Evolutionary conservation across 2,329 filamentous ascomycete genomes (phyloP).

Genomic region (Cadophora sp.): DNA sequence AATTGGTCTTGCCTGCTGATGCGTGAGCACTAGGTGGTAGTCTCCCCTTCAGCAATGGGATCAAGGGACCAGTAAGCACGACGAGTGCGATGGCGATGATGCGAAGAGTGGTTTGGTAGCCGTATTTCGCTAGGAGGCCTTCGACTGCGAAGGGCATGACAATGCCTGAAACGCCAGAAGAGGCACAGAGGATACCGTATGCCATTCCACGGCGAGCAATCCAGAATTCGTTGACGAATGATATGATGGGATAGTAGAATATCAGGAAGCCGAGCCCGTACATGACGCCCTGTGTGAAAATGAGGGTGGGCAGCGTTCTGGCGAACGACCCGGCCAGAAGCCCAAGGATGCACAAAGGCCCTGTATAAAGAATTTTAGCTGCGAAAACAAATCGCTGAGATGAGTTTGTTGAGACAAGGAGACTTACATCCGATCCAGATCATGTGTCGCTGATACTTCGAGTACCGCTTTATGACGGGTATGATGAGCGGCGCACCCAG

Average conservation of each 20-base stretch:
- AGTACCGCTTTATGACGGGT: constrained; percentile 45
- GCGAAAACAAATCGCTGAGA: not conserved
- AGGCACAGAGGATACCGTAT: constrained; percentile 60
- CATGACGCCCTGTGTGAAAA: constrained; percentile 65
- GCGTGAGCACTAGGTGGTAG: constrained; percentile 47
- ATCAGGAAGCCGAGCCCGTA: constrained; percentile 65
- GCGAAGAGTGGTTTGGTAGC: constrained; percentile 60
- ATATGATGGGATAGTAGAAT: constrained; percentile 61
- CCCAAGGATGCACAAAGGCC: constrained; percentile 48
- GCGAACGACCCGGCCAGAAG: constrained; percentile 58
- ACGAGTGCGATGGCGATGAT: constrained; percentile 59
- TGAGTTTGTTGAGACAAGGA: not conserved
- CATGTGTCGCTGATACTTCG: constrained; percentile 45
- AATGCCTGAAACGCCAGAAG: constrained; percentile 56
- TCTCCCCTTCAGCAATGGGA: constrained; percentile 61
- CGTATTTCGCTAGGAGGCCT: constrained; percentile 55
- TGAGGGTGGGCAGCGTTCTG: constrained; percentile 57
- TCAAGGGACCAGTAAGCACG: constrained; percentile 58
- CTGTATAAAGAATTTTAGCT: not conserved
- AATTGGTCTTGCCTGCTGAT: constrained; percentile 50
- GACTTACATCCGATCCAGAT: constrained; percentile 46
- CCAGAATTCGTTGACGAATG: constrained; percentile 70
- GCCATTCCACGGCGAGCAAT: constrained; percentile 63
- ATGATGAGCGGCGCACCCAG: constrained; percentile 46
- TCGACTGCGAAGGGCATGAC: constrained; percentile 61